phyloP scores from a whole-genome alignment of 805 yeast genomes.

The Candida alai region DNA sequence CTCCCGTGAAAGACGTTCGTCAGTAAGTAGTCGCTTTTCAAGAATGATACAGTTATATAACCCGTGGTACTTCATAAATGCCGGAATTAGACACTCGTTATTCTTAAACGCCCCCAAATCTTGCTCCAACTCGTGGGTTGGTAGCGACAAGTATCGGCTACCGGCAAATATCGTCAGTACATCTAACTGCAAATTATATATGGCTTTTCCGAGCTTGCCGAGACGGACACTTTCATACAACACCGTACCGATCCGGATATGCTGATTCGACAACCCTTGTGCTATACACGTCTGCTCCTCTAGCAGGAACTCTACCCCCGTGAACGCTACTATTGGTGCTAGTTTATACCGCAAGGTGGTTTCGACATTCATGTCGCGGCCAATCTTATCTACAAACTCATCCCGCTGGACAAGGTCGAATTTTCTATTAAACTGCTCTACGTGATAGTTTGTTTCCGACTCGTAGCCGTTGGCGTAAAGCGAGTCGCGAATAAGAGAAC shows the following conservation, averaged over 20 bases:
- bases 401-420: too few species aligned
- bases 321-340: too few species aligned
- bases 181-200: neutral
- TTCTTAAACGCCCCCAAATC: conserved; percentile 19
- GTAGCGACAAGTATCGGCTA: conserved; percentile 25
- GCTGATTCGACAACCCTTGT: conserved; percentile 4
- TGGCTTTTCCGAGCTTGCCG: too few species aligned
- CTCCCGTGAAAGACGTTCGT: conserved; percentile 8
- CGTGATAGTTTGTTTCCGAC: too few species aligned
- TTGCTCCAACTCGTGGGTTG: conserved; percentile 23
- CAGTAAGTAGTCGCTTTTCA: neutral
- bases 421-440: too few species aligned
- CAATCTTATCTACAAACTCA: too few species aligned
- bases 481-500: too few species aligned
- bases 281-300: conserved; percentile 6
- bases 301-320: too few species aligned
- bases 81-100: conserved; percentile 17
- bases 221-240: conserved; percentile 16
- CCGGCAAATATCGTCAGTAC: conserved; percentile 24
- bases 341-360: too few species aligned
- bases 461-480: too few species aligned
- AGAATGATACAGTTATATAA: conserved; percentile 17
- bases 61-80: conserved; percentile 29
- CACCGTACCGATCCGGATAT: conserved; percentile 21
- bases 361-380: too few species aligned